Evolutionary conservation across 129 eudicot genomes (phyloP).

Genomic region (Escallonia herrerae): DNA sequence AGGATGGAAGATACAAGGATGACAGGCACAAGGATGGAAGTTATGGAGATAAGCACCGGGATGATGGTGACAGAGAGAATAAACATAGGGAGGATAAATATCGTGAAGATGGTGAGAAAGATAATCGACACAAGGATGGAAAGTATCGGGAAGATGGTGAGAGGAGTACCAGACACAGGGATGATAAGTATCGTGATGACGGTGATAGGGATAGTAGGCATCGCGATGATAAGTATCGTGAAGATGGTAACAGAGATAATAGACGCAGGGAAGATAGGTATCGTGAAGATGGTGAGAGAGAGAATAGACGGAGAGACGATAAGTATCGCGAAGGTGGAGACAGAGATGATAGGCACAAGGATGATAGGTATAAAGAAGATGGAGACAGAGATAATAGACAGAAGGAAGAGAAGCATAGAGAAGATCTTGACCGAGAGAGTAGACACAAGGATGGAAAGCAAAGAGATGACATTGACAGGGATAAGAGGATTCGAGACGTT

Average conservation of each 20-base stretch:
- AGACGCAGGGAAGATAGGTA: conserved; percentile 28
- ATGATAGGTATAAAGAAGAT: conserved; percentile 32
- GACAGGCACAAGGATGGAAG: conserved; percentile 48
- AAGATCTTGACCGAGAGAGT: conserved; percentile 42
- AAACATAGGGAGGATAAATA: conserved; percentile 36
- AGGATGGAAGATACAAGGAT: conserved; percentile 39
- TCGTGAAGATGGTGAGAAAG: conserved; percentile 37
- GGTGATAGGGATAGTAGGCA: conserved; percentile 24
- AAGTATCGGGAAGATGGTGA: conserved; percentile 55
- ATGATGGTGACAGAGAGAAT: conserved; percentile 25
- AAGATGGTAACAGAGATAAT: conserved; percentile 19
- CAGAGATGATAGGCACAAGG: conserved; percentile 42
- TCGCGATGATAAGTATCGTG: conserved; percentile 15
- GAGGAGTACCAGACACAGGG: conserved; percentile 39
- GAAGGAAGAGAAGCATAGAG: conserved; percentile 41
- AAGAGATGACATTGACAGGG: conserved; percentile 37
- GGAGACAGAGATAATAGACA: conserved; percentile 26
- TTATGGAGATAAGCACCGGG: conserved; percentile 28
- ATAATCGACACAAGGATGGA: conserved; percentile 38
- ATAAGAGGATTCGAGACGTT: conserved; percentile 36
- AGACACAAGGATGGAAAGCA: conserved; percentile 41
- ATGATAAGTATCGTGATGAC: conserved; percentile 50
- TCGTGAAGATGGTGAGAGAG: conserved; percentile 36
- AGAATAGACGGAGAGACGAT: conserved; percentile 34
- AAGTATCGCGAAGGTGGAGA: conserved; percentile 35